phyloP scores from a whole-genome alignment of 768 basidiomycete species.

The Trametes coccinea region DNA sequence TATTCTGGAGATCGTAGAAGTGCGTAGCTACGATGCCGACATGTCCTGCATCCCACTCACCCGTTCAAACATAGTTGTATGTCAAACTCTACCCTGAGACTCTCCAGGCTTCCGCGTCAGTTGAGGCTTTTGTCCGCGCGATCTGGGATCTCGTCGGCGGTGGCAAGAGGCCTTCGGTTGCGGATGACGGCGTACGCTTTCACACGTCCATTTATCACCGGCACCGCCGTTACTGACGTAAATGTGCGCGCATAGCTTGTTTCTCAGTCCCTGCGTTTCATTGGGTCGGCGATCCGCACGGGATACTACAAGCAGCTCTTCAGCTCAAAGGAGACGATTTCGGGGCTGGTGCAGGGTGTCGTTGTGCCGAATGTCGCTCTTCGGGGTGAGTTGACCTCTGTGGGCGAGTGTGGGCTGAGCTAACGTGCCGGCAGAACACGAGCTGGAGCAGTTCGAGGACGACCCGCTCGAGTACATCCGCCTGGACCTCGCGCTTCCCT shows the following conservation, averaged over 20 bases:
- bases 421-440: slow-evolving; percentile 54
- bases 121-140: slow-evolving; percentile 75
- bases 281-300: slow-evolving; percentile 89
- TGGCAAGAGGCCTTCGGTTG: slow-evolving; percentile 63
- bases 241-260: slow-evolving; percentile 65
- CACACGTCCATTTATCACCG: not conserved
- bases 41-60: not conserved
- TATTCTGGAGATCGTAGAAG: slow-evolving; percentile 90
- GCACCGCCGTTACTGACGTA: not conserved
- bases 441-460: slow-evolving; percentile 95
- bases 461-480: slow-evolving; percentile 95
- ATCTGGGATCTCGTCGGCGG: slow-evolving; percentile 90
- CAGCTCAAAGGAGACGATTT: slow-evolving; percentile 77
- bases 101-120: slow-evolving; percentile 59
- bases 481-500: slow-evolving; percentile 72
- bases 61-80: slow-evolving; percentile 52
- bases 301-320: slow-evolving; percentile 82
- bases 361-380: slow-evolving; percentile 92
- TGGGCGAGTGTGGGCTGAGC: not conserved
- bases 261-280: slow-evolving; percentile 85
- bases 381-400: slow-evolving; percentile 44
- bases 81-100: slow-evolving; percentile 83
- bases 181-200: slow-evolving; percentile 68
- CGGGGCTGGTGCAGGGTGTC: slow-evolving; percentile 82
- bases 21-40: slow-evolving; percentile 30